Evolutionary conservation across 2,329 filamentous ascomycete genomes (phyloP).

Genomic region (Trichoderma polysporum): DNA sequence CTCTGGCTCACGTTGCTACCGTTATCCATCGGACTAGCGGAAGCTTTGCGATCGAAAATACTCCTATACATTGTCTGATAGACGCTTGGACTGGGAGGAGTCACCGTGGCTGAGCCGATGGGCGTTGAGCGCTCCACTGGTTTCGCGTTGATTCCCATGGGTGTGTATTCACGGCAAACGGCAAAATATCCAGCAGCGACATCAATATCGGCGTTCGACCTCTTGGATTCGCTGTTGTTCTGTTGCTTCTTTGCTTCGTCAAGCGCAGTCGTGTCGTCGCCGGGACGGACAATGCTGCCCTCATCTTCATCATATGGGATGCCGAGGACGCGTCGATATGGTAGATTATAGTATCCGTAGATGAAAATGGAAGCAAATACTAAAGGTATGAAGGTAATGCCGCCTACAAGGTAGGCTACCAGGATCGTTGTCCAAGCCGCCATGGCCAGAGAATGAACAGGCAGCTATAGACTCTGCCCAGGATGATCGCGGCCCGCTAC

Average conservation of each 20-base stretch:
- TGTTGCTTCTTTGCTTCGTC: conserved; percentile 61
- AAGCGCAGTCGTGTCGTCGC: conserved; percentile 65
- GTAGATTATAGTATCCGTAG: conserved; percentile 69
- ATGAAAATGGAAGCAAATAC: conserved; percentile 59
- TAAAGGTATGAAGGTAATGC: conserved; percentile 82
- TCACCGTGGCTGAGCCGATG: conserved; percentile 70
- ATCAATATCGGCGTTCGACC: conserved; percentile 64
- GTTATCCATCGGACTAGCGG: conserved; percentile 48
- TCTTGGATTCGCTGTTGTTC: conserved; percentile 52
- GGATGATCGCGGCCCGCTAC: conserved; percentile 2
- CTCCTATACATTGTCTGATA: conserved; percentile 98
- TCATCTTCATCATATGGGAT: conserved; percentile 31
- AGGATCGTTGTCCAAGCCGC: conserved; percentile 59
- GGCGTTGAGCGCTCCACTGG: conserved; percentile 84
- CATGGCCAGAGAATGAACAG: conserved; percentile 33
- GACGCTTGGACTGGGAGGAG: conserved; percentile 83
- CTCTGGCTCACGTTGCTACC: conserved; percentile 51
- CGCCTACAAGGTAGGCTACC: conserved; percentile 78
- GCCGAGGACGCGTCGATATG: conserved; percentile 47
- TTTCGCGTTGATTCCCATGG: conserved; percentile 88
- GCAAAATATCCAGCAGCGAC: conserved; percentile 91
- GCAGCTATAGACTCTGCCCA: not conserved
- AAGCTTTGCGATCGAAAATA: conserved; percentile 79
- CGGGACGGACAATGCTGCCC: conserved; percentile 52
- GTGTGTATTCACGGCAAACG: conserved; percentile 90